Base-by-base conservation (phyloP, 305 asterid species). In the Fraxinus dipetala region DNA sequence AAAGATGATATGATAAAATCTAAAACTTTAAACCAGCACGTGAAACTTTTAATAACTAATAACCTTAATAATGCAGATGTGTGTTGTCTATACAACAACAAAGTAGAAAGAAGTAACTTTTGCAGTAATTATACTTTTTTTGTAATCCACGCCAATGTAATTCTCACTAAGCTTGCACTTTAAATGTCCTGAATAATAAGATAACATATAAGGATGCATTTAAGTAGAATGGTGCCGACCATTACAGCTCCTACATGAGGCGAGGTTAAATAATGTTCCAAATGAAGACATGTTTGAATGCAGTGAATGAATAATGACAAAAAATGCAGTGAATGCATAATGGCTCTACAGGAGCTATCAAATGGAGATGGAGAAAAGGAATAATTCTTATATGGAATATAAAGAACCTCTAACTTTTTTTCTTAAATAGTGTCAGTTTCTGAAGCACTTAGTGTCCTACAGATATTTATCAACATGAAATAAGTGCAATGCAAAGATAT, bases 121-220 rank as follows among this genome's bases (percentile, higher is more conserved):
- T 30, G 40, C 75, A 3, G 36, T 69, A 28, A 28, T 28, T 69
- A 69, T 56, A 11, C 72, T 13, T 16, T 14, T 18, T 59, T 18
- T 30, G 26, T 74, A 75, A 24, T 35, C 28, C 40, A 75, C 73
- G 69, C 70, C 32, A 63, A 78, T 28, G 78, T 75, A 26, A 72
- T 81, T 1, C 13, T 76, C 80, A 80, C 72, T 80, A 67, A 81
- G 61, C 32, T 48, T 34, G 54, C 56, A 67, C 40, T 63, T 51
- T 63, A 24, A 18, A 38, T 35, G 75, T 20, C 43, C 79, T 69
- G 72, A 82, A 75, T 72, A 32, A 48, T 40, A 59, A 40, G 32
- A 75, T 59, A 75, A 34, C 40, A 54, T 80, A 8, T 4, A 14
- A 35, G 73, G 61, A 80, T 3, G 31, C 26, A 78, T 73, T 73